Evolutionary conservation across 2,329 filamentous ascomycete genomes (phyloP).

Genomic region (Pseudogymnoascus sp.): DNA sequence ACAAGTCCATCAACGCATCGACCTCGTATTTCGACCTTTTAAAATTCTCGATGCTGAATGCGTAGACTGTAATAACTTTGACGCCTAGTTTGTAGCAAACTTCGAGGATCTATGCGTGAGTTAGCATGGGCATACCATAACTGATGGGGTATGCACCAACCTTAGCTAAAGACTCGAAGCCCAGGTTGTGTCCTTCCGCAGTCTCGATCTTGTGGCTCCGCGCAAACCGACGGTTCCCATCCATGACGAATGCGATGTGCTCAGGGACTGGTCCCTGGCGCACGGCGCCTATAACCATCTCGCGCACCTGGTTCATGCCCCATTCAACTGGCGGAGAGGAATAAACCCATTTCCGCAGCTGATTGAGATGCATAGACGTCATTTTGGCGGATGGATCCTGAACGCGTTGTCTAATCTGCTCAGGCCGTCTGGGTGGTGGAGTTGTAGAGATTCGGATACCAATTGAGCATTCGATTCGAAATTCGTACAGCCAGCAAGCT

Average conservation of each 20-base stretch:
- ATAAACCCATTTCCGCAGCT: constrained; percentile 66
- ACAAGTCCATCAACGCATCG: constrained; percentile 94
- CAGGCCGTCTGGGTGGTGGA: neutral
- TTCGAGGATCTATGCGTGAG: constrained; percentile 66
- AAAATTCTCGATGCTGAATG: constrained; percentile 98
- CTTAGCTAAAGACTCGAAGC: constrained; percentile 87
- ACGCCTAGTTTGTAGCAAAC: constrained; percentile 98
- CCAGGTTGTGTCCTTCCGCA: constrained; percentile 89
- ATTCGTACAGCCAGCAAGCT: neutral
- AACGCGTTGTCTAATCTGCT: neutral
- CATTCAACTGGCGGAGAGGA: constrained; percentile 89
- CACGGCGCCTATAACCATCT: constrained; percentile 79
- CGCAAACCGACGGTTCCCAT: constrained; percentile 91
- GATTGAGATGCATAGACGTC: constrained; percentile 51
- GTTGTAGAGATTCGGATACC: neutral
- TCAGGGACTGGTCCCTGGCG: constrained; percentile 86
- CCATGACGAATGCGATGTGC: constrained; percentile 99
- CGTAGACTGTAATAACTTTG: constrained; percentile 94
- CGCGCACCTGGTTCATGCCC: constrained; percentile 68
- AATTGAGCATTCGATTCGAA: neutral
- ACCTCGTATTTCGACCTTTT: constrained; percentile 95
- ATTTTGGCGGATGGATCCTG: constrained; percentile 16
- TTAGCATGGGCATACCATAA: neutral
- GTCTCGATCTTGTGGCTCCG: constrained; percentile 88
- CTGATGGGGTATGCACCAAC: constrained; percentile 40